Evolutionary conservation across 257 asterid genomes (phyloP).

Genomic region (Datura wrightii): DNA sequence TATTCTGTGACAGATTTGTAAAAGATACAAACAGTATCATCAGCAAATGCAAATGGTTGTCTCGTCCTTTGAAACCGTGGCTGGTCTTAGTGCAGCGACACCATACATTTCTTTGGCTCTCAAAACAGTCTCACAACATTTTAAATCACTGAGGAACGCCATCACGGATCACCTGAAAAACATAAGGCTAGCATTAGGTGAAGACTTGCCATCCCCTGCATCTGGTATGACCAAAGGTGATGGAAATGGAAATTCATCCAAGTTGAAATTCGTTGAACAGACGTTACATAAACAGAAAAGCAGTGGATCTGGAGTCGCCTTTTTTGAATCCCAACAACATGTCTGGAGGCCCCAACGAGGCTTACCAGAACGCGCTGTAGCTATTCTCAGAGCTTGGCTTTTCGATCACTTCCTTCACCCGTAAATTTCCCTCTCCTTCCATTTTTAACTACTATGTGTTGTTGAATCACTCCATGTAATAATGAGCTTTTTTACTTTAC

Average conservation of each 20-base stretch:
- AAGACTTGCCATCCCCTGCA: constrained; percentile 56
- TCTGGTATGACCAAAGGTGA: constrained; percentile 27
- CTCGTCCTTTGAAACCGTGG: constrained; percentile 76
- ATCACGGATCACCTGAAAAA: constrained; percentile 58
- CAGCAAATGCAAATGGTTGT: constrained; percentile 88
- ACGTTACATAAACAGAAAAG: constrained; percentile 51
- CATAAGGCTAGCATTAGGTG: constrained; percentile 53
- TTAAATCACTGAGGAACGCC: constrained; percentile 56
- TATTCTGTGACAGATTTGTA: constrained; percentile 54
- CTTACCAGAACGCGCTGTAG: constrained; percentile 83
- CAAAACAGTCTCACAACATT: constrained; percentile 59
- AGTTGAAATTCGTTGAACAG: constrained; percentile 57
- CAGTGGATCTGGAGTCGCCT: constrained; percentile 36
- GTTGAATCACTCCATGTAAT: neutral
- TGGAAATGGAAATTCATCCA: constrained; percentile 38
- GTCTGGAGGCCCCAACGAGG: constrained; percentile 95
- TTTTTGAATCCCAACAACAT: constrained; percentile 57
- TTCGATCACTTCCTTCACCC: constrained; percentile 95
- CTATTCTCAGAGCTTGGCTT: constrained; percentile 84
- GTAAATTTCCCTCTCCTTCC: constrained; percentile 40
- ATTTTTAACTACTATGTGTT: too few relatives aligned
- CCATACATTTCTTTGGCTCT: constrained; percentile 70
- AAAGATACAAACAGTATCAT: constrained; percentile 68
- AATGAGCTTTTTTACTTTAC: too few relatives aligned
- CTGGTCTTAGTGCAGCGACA: constrained; percentile 73